phyloP scores from a whole-genome alignment of 2,329 filamentous ascomycete species.

The Fusarium mundagurra region DNA sequence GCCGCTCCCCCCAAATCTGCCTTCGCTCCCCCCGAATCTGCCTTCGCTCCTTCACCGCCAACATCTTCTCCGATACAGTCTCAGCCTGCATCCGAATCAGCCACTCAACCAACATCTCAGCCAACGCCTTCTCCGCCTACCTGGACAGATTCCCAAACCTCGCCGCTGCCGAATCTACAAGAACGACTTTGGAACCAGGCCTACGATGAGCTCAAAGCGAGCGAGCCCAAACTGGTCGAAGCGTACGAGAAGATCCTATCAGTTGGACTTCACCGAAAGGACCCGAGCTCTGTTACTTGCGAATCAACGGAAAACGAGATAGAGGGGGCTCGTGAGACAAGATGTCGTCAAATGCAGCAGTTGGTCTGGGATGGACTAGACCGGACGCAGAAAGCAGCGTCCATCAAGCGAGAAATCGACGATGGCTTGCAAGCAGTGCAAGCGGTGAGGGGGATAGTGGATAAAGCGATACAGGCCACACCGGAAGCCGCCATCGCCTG shows the following conservation, averaged over 20 bases:
- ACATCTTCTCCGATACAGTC: no score
- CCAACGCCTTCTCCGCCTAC: background rate
- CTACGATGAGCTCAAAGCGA: constrained; percentile 29
- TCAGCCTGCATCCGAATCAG: no score
- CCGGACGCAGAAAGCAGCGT: constrained; percentile 39
- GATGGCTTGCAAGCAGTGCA: constrained; percentile 38
- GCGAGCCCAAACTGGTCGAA: constrained; percentile 26
- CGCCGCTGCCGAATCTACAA: background rate
- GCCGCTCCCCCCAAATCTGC: no score
- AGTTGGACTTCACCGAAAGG: constrained; percentile 1
- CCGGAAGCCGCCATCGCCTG: constrained; percentile 51
- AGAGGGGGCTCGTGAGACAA: background rate
- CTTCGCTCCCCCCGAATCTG: no score
- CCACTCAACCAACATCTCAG: background rate
- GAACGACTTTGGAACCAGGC: constrained; percentile 31
- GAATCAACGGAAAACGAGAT: constrained; percentile 11
- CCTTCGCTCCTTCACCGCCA: no score
- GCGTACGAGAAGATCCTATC: constrained; percentile 37
- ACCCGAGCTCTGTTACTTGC: background rate
- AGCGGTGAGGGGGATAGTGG: constrained; percentile 39
- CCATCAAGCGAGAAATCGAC: constrained; percentile 39
- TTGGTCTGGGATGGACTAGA: constrained; percentile 44
- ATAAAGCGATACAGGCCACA: constrained; percentile 40
- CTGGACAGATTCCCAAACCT: background rate
- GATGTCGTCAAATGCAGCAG: constrained; percentile 42